Evolutionary conservation across 2,329 filamentous ascomycete genomes (phyloP).

Genomic region (Pseudogymnoascus sp.): DNA sequence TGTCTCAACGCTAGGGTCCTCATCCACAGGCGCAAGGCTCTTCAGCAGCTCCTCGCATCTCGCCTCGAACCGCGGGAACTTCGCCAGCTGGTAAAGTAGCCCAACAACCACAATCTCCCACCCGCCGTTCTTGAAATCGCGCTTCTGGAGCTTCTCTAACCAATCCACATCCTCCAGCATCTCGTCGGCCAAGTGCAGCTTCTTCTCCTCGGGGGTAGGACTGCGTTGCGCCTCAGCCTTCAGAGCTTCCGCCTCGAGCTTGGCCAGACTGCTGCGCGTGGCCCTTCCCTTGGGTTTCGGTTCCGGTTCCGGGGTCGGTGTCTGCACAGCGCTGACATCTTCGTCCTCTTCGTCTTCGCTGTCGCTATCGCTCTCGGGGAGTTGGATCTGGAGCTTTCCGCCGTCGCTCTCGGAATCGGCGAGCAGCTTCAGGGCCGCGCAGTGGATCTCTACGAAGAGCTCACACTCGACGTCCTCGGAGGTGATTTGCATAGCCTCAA

Average conservation of each 20-base stretch:
- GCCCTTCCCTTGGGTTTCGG: slow-evolving; percentile 59
- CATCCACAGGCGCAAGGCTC: slow-evolving; percentile 69
- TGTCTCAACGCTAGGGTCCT: slow-evolving; percentile 67
- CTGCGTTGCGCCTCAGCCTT: slow-evolving; percentile 48
- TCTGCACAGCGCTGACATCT: slow-evolving; percentile 42
- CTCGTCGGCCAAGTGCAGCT: slow-evolving; percentile 64
- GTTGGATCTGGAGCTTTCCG: slow-evolving; percentile 68
- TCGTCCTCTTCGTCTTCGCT: slow-evolving; percentile 59
- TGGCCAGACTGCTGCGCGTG: slow-evolving; percentile 78
- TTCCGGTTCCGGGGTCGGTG: slow-evolving; percentile 63
- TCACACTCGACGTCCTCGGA: slow-evolving; percentile 70
- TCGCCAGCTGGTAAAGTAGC: slow-evolving; percentile 75
- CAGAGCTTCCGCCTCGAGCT: slow-evolving; percentile 64
- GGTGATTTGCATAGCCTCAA: slow-evolving; percentile 75
- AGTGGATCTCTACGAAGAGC: slow-evolving; percentile 84
- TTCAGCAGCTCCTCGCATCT: slow-evolving; percentile 71
- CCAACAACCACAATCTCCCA: slow-evolving; percentile 90
- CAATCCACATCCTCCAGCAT: slow-evolving; percentile 69
- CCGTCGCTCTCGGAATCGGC: slow-evolving; percentile 67
- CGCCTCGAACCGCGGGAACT: slow-evolving; percentile 60
- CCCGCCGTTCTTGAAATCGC: slow-evolving; percentile 78
- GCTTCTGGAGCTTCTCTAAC: slow-evolving; percentile 74
- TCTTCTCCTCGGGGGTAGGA: slow-evolving; percentile 33
- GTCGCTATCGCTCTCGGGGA: slow-evolving; percentile 67
- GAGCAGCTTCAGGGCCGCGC: slow-evolving; percentile 78